These are phyloP conservation scores for Phytophthora macrochlamydospora DNA, from an alignment of 352 stramenopile species.

Conservation along the genomic window DNA sequence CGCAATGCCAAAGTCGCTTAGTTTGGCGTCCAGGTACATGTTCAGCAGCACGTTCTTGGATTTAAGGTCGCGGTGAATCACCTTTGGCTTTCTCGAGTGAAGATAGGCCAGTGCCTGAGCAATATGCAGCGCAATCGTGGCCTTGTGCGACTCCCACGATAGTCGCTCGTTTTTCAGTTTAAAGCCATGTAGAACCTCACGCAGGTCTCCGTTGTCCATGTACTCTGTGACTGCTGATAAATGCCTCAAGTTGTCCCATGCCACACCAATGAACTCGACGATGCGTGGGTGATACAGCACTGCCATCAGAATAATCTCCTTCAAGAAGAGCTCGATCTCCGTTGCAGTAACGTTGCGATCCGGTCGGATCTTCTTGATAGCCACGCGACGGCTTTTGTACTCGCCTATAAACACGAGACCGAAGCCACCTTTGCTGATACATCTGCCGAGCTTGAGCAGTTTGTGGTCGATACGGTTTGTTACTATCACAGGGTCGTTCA, in stretches of 20 bases:
- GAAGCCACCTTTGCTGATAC: slow-evolving; percentile 52
- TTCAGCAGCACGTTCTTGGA: slow-evolving; percentile 61
- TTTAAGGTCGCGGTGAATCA: slow-evolving; percentile 56
- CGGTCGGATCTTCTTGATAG: slow-evolving; percentile 56
- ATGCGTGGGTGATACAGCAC: slow-evolving; percentile 48
- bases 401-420: slow-evolving; percentile 56
- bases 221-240: slow-evolving; percentile 58
- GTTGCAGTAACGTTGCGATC: slow-evolving; percentile 24
- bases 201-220: slow-evolving; percentile 63
- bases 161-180: slow-evolving; percentile 39
- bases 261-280: slow-evolving; percentile 52
- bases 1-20: slow-evolving; percentile 71
- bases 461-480: slow-evolving; percentile 50
- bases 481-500: slow-evolving; percentile 55
- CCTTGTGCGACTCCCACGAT: slow-evolving; percentile 52
- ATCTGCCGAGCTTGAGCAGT: slow-evolving; percentile 42
- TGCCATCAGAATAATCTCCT: slow-evolving; percentile 55
- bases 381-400: slow-evolving; percentile 43
- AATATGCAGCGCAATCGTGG: slow-evolving; percentile 53
- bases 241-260: slow-evolving; percentile 49
- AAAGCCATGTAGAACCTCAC: slow-evolving; percentile 45
- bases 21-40: slow-evolving; percentile 61
- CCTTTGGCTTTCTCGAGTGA: slow-evolving; percentile 52
- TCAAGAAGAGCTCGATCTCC: slow-evolving; percentile 46
- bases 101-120: slow-evolving; percentile 57